Percentiles rank a stretch among this genome's conserved stretches.
phyloP scores from a whole-genome alignment of 176 grass and related monocot genomes.

The Stipa capillata region DNA sequence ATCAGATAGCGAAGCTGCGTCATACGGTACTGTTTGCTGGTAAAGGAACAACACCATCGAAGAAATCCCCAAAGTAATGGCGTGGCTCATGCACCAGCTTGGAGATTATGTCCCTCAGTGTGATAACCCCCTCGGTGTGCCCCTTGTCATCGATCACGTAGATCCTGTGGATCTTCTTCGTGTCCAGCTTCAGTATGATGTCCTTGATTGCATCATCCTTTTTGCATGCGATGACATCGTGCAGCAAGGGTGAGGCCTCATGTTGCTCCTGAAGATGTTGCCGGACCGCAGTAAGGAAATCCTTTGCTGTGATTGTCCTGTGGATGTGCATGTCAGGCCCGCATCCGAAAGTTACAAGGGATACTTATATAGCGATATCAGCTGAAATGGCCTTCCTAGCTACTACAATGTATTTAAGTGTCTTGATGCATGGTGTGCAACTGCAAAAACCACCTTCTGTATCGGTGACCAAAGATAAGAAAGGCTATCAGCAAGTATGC shows the following conservation, averaged over 20 bases:
- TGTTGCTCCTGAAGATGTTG: constrained; percentile 64
- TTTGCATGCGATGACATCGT: constrained; percentile 55
- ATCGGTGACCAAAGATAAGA: background rate
- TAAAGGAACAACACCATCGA: constrained; percentile 76
- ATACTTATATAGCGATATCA: background rate
- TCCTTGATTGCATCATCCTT: constrained; percentile 53
- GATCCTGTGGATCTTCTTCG: constrained; percentile 74
- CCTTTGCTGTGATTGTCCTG: constrained; percentile 79
- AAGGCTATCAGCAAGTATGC: background rate
- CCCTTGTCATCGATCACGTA: constrained; percentile 59
- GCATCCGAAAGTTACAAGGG: background rate
- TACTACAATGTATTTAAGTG: background rate
- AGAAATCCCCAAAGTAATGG: constrained; percentile 96
- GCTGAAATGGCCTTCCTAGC: background rate
- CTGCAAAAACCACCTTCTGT: background rate
- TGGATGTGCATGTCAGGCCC: too few relatives aligned
- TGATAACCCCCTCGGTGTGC: constrained; percentile 68
- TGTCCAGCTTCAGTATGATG: constrained; percentile 84
- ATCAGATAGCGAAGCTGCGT: background rate
- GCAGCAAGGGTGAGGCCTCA: constrained; percentile 52
- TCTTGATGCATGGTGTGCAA: background rate
- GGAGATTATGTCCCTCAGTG: constrained; percentile 94
- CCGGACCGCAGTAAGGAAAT: constrained; percentile 66
- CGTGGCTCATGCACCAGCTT: constrained; percentile 86
- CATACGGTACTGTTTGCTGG: constrained; percentile 75